Evolutionary conservation across 169 alveolate genomes (phyloP).

Genomic region (Plasmodium berghei): DNA sequence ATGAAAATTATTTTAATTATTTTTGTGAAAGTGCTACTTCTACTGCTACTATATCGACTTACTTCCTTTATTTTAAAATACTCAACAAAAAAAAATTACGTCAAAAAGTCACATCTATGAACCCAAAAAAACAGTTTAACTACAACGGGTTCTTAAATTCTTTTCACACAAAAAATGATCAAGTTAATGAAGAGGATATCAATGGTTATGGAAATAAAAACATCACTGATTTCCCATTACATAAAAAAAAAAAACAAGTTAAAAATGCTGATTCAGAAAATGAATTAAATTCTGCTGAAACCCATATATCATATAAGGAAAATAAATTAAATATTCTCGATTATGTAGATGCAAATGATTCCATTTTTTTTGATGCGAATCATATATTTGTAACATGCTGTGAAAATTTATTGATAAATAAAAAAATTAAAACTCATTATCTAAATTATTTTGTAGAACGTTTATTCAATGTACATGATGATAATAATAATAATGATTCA

Average conservation of each 20-base stretch:
- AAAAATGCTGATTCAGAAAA: too few relatives aligned
- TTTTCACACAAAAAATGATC: not conserved
- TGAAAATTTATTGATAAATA: conserved; percentile 29
- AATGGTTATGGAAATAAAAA: not conserved
- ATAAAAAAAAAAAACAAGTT: too few relatives aligned
- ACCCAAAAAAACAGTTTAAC: conserved; percentile 14
- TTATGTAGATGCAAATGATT: too few relatives aligned
- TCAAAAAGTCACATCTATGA: conserved; percentile 3
- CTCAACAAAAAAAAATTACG: conserved; percentile 29
- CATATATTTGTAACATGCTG: conserved; percentile 18
- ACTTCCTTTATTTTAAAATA: conserved; percentile 34
- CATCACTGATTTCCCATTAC: too few relatives aligned
- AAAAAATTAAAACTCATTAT: conserved; percentile 15
- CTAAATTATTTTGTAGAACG: conserved; percentile 9
- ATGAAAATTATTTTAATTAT: conserved; percentile 39
- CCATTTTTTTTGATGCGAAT: not conserved
- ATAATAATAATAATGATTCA: not conserved
- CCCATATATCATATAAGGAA: too few relatives aligned
- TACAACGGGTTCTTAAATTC: conserved; percentile 43
- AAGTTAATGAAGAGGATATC: not conserved
- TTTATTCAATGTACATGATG: conserved; percentile 1
- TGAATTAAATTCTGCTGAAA: too few relatives aligned
- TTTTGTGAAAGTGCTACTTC: not conserved
- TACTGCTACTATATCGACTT: conserved; percentile 5
- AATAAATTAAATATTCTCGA: too few relatives aligned